Evolutionary conservation across 768 basidiomycete species (phyloP), one percentile per base, ranked within the genome.

Genomic region (Myochromella boudieri): DNA sequence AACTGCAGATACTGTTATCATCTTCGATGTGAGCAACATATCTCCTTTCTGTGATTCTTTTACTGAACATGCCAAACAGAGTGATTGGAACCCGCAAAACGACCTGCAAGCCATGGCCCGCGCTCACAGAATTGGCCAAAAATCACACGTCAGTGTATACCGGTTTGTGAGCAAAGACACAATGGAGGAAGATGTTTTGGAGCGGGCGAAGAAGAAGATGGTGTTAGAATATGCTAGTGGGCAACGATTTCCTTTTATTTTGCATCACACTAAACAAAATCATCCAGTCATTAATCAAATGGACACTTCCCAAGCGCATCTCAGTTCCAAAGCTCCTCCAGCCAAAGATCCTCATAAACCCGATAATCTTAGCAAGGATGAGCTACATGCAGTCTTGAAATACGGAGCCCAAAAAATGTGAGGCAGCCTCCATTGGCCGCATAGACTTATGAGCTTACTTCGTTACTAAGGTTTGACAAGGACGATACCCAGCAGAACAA

Each of bases 131-230:
- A 98, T 99, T 60, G 97, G 97, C 3, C 97, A 98, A 66, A 97
- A 98, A 71, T 90, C 87, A 28, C 97, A 99, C 68, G 97, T 99
- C 59, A 97, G 85, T 62, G 97, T 99, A 38, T 98, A 98, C 67
- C 87, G 95, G 21, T 94, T 98, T 64, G 93, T 99, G 60, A 95
- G 92, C 62, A 98, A 98, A 70, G 97, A 97, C 60, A 98, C 95
- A 15, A 97, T 98, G 84, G 97, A 98, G 68, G 97, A 98, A 70
- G 97, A 98, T 60, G 89, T 98, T 15, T 80, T 99, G 37, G 95
- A 99, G 70, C 81, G 95, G 42, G 97, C 97, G 9, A 95, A 95
- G 79, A 91, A 93, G 75, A 98, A 99, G 75, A 98, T 98, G 97
- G 93, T 98, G 34, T 75, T 99, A 53, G 97, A 99, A 67, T 97